Conservation (phyloP, 2,329 filamentous ascomycete genomes). For the Botrytis squamosa region DNA sequence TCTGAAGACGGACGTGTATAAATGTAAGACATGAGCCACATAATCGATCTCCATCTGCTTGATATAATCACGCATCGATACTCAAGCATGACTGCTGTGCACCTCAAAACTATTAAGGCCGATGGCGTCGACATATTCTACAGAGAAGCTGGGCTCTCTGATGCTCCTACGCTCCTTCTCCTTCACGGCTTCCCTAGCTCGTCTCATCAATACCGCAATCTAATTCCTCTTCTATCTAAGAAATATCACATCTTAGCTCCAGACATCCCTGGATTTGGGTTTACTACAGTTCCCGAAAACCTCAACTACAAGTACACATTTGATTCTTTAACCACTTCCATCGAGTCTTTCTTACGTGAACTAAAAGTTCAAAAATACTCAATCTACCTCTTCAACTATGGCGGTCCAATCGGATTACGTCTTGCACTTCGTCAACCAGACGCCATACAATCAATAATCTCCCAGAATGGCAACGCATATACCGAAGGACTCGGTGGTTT, state of each 20-base stretch:
- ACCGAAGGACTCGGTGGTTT: conserved; percentile 50
- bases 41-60: conserved; percentile 3
- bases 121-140: conserved; percentile 46
- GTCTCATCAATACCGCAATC: conserved; percentile 46
- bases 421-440: conserved; percentile 51
- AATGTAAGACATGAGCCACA: conserved; percentile 6
- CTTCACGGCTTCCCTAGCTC: conserved; percentile 49
- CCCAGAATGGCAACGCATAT: conserved; percentile 63
- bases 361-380: conserved; percentile 50
- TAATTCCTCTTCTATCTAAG: conserved; percentile 44
- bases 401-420: conserved; percentile 54
- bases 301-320: conserved; percentile 57
- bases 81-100: neutral
- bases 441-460: conserved; percentile 52
- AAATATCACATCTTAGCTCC: conserved; percentile 51
- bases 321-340: conserved; percentile 48
- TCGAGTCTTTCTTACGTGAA: conserved; percentile 49
- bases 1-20: neutral
- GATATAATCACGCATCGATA: neutral
- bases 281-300: conserved; percentile 49
- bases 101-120: conserved; percentile 28
- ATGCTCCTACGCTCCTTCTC: conserved; percentile 43
- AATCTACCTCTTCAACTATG: conserved; percentile 64
- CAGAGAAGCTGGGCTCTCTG: conserved; percentile 39
- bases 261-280: conserved; percentile 60